Conservation (phyloP, 805 yeast genomes). For the Saccharomycopsis sp. region DNA sequence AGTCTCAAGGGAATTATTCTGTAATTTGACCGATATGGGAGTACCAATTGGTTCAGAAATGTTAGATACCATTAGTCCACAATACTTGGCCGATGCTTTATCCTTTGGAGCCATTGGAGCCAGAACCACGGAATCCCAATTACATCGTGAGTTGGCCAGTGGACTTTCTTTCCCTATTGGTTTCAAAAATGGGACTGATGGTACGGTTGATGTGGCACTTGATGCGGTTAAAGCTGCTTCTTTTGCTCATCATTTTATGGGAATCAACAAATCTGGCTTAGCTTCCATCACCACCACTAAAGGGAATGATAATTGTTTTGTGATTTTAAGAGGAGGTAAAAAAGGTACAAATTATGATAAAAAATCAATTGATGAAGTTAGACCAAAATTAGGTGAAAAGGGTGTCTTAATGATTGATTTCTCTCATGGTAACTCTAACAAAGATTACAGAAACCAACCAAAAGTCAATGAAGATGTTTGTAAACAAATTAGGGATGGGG, state of each 20-base stretch:
- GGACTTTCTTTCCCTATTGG: slow-evolving; percentile 98
- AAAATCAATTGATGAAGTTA: slow-evolving; percentile 46
- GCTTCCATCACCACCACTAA: slow-evolving; percentile 94
- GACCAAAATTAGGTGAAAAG: slow-evolving; percentile 29
- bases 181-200: slow-evolving; percentile 97
- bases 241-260: slow-evolving; percentile 87
- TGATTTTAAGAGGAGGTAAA: slow-evolving; percentile 93
- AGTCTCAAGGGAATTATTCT: slow-evolving; percentile 79
- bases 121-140: slow-evolving; percentile 95
- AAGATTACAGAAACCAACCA: slow-evolving; percentile 90
- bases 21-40: slow-evolving; percentile 58
- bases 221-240: slow-evolving; percentile 92
- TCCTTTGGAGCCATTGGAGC: slow-evolving; percentile 98
- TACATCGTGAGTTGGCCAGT: slow-evolving; percentile 93
- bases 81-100: slow-evolving; percentile 85
- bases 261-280: slow-evolving; percentile 92
- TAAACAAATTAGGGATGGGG: slow-evolving; percentile 71
- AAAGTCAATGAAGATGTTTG: slow-evolving; percentile 70
- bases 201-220: slow-evolving; percentile 85
- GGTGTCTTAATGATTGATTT: slow-evolving; percentile 83
- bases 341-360: slow-evolving; percentile 84
- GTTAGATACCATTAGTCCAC: slow-evolving; percentile 97
- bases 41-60: slow-evolving; percentile 95
- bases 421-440: slow-evolving; percentile 92
- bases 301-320: slow-evolving; percentile 85